Evolutionary conservation across 2,329 filamentous ascomycete genomes (phyloP), one percentile per base, ranked within the genome.

Genomic region (Cadophora luteo-olivacea): DNA sequence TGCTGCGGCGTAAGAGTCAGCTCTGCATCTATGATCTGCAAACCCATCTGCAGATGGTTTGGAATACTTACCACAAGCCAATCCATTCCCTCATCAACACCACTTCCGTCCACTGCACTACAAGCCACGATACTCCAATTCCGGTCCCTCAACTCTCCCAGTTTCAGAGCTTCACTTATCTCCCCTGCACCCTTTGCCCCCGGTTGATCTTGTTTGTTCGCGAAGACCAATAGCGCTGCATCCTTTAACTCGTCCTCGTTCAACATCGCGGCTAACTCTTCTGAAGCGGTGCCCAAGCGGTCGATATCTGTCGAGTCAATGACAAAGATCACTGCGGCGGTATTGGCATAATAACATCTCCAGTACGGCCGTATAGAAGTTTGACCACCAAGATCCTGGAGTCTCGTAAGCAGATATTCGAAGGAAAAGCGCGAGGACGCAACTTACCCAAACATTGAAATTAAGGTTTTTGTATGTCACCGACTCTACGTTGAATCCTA

Each of bases 41-140:
- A 12, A 19, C 7, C 4, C 2, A 9, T 38, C 24, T 7, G 32
- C 32, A 14, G 61, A 25, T 51, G 45, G 52, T 4, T 51, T 24
- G 52, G 49, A 58, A 51, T 8, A 75, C 70, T 76, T 72, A 76
- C 77, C 72, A 97, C 94, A 79, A 99, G 84, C 96, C 96, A 99
- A 81, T 99, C 96, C 96, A 99, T 99, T 69, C 96, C 96, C 82
- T 99, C 96, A 72, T 91, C 93, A 55, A 99, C 92, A 79, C 96
- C 96, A 77, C 92, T 92, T 54, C 96, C 96, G 79, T 97, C 96
- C 67, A 99, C 95, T 16, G 96, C 96, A 73, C 93, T 97, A 81
- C 96, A 99, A 25, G 94, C 95, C 79, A 99, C 94, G 79, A 99
- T 99, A 81, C 94, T 98, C 96, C 96, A 99, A 85, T 98, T 99